A percentile compares a stretch with the other conserved stretches of the same genome.
These are phyloP conservation scores for Colletotrichum horii DNA, from an alignment of 2,329 filamentous ascomycete species.

Conservation along the genomic window DNA sequence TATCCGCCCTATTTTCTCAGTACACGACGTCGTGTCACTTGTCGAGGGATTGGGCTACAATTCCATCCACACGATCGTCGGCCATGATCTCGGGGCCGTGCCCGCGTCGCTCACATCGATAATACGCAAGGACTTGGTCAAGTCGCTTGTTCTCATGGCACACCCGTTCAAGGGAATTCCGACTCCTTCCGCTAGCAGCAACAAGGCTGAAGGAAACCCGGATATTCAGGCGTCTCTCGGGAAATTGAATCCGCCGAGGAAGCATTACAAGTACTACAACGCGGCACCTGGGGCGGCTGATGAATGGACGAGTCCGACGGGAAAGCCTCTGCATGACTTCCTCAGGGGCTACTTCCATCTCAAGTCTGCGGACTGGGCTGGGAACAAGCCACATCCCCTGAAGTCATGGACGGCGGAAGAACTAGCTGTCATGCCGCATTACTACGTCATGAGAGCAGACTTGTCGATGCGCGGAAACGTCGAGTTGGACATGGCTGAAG, in stretches of 20 bases:
- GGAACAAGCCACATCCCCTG: constrained; percentile 59
- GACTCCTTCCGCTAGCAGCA: background rate
- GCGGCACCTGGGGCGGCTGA: constrained; percentile 54
- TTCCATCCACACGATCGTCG: constrained; percentile 62
- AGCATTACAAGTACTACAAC: constrained; percentile 76
- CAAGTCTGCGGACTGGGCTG: constrained; percentile 66
- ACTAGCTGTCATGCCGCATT: constrained; percentile 65
- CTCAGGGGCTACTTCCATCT: constrained; percentile 72
- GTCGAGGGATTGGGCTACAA: constrained; percentile 66
- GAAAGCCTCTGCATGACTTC: constrained; percentile 53
- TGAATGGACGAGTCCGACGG: constrained; percentile 32
- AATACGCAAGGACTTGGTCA: constrained; percentile 69
- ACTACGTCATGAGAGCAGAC: constrained; percentile 69
- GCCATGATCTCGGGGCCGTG: constrained; percentile 72
- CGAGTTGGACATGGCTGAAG: constrained; percentile 37
- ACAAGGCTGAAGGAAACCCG: background rate
- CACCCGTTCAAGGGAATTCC: constrained; percentile 65
- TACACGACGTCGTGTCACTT: constrained; percentile 66
- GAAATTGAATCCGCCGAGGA: constrained; percentile 59
- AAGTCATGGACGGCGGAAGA: constrained; percentile 60
- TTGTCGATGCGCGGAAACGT: constrained; percentile 65
- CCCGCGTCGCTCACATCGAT: constrained; percentile 64
- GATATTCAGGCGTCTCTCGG: constrained; percentile 64
- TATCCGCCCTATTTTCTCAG: constrained; percentile 53
- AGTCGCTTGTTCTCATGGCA: constrained; percentile 65